Evolutionary conservation across 257 asterid genomes (phyloP).

Genomic region (Paraleonurus japonicus): DNA sequence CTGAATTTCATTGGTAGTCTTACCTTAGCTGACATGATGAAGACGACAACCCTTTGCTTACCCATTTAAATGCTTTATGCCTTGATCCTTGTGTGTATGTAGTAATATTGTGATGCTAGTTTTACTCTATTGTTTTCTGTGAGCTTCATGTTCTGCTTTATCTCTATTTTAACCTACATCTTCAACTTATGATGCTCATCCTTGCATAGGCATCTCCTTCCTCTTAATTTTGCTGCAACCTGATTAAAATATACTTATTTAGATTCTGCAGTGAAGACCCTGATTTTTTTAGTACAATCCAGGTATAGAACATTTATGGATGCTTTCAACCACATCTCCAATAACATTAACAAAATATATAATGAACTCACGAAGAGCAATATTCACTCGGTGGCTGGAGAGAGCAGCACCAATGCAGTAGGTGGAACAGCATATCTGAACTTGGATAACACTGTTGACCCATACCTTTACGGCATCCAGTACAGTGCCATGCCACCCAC

Average conservation of each 20-base stretch:
- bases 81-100: no score
- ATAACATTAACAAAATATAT: conserved; percentile 84
- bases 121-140: conserved; percentile 1
- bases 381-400: conserved; percentile 52
- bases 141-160: not conserved
- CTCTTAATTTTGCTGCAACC: conserved; percentile 4
- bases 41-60: not conserved
- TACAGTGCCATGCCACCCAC: conserved; percentile 99
- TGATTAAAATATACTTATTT: no score
- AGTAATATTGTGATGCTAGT: not conserved
- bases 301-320: conserved; percentile 85
- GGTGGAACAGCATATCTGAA: conserved; percentile 94
- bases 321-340: conserved; percentile 84
- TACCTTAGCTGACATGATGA: not conserved
- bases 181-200: not conserved
- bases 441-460: conserved; percentile 93
- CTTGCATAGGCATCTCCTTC: not conserved
- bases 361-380: conserved; percentile 87
- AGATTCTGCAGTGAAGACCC: conserved; percentile 18
- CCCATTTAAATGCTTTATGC: no score
- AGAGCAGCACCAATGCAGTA: conserved; percentile 77
- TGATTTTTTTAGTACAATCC: conserved; percentile 31
- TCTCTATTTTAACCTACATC: not conserved
- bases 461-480: conserved; percentile 88
- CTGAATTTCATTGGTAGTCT: conserved; percentile 13